phyloP scores from a whole-genome alignment of 106 monocot genomes.

The Allium sativum region DNA sequence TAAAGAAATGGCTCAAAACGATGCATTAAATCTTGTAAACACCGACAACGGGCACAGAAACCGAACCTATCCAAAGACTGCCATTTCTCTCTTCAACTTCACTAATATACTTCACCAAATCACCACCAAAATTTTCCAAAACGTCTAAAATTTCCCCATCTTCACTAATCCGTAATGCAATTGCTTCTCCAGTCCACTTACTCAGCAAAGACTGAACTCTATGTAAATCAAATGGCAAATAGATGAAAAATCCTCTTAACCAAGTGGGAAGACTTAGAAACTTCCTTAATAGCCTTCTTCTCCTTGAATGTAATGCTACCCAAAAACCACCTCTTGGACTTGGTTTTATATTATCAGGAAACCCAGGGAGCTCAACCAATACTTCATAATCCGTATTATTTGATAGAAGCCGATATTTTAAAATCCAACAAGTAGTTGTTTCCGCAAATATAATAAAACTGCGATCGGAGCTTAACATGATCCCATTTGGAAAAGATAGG shows the following conservation, averaged over 20 bases:
- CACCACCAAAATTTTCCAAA: slow-evolving; percentile 18
- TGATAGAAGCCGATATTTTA: slow-evolving; percentile 38
- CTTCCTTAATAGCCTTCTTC: slow-evolving; percentile 12
- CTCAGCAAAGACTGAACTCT: neutral
- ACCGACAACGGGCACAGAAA: neutral
- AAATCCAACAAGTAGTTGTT: slow-evolving; percentile 32
- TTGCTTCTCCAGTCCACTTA: slow-evolving; percentile 5
- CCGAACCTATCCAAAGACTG: slow-evolving; percentile 60
- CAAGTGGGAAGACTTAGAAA: slow-evolving; percentile 16
- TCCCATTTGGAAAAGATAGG: slow-evolving; percentile 56
- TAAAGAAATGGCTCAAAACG: no score
- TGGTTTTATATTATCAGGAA: slow-evolving; percentile 68
- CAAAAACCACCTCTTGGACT: slow-evolving; percentile 53
- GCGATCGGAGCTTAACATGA: slow-evolving; percentile 37
- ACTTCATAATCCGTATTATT: slow-evolving; percentile 14
- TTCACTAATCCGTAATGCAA: slow-evolving; percentile 39
- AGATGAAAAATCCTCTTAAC: neutral
- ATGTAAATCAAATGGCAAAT: neutral
- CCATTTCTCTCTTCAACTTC: slow-evolving; percentile 58
- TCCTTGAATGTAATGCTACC: slow-evolving; percentile 39
- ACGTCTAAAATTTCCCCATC: slow-evolving; percentile 32
- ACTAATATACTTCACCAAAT: slow-evolving; percentile 25
- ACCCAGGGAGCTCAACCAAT: slow-evolving; percentile 33
- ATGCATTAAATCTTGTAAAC: neutral
- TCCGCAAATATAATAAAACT: slow-evolving; percentile 48